These are phyloP conservation scores for Filosporella fistucella DNA, from an alignment of 495 filamentous ascomycete genomes.

Conservation along the genomic window DNA sequence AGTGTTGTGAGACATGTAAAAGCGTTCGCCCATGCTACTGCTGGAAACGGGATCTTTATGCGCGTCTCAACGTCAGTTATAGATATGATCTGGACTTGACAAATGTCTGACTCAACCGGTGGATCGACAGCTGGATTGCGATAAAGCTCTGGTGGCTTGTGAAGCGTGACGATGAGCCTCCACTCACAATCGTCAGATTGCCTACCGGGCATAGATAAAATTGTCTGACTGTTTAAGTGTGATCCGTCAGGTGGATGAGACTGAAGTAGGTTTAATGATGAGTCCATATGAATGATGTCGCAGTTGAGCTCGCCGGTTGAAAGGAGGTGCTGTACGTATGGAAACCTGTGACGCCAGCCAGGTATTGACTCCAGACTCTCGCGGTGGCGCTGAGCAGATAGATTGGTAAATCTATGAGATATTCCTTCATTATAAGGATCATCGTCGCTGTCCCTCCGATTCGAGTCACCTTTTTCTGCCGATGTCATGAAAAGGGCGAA, in stretches of 20 bases:
- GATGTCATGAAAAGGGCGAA: constrained; percentile 19
- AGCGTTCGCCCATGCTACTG: constrained; percentile 40
- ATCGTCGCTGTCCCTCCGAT: constrained; percentile 29
- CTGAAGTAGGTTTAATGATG: constrained; percentile 35
- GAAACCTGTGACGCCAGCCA: constrained; percentile 20
- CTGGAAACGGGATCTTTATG: constrained; percentile 42
- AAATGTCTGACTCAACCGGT: constrained; percentile 23
- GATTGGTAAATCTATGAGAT: constrained; percentile 34
- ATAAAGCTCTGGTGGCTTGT: constrained; percentile 43
- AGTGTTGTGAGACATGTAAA: constrained; percentile 35
- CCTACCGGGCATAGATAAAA: constrained; percentile 40
- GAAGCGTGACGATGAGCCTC: constrained; percentile 41
- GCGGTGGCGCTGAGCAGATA: constrained; percentile 22
- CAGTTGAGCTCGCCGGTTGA: constrained; percentile 31
- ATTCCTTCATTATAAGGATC: constrained; percentile 29
- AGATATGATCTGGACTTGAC: constrained; percentile 29
- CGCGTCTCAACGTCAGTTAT: constrained; percentile 33
- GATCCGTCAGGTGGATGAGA: constrained; percentile 40
- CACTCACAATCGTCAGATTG: constrained; percentile 40
- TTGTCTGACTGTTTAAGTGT: constrained; percentile 42
- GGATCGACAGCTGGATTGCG: constrained; percentile 22
- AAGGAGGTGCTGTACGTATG: constrained; percentile 11
- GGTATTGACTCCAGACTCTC: constrained; percentile 13
- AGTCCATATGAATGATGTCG: constrained; percentile 49
- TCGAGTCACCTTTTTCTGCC: not conserved